Evolutionary conservation across 345 rosid genomes (phyloP).

Genomic region (Noccaea caerulescens): DNA sequence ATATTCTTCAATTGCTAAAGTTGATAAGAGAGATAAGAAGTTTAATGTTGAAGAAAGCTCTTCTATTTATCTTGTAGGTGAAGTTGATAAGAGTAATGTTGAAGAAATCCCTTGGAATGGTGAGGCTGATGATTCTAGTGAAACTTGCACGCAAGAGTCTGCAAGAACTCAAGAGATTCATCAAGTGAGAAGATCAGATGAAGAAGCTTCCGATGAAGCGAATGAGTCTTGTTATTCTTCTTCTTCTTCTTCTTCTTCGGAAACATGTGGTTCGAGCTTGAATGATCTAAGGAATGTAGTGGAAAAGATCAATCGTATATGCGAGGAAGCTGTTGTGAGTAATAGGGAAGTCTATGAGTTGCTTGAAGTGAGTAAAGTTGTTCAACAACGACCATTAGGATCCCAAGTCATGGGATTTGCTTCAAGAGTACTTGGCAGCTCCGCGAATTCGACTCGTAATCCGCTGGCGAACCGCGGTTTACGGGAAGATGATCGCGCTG

Average conservation of each 20-base stretch:
- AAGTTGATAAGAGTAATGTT: constrained; percentile 3
- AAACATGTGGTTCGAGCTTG: neutral
- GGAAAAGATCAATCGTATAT: constrained; percentile 20
- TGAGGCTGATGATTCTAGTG: neutral
- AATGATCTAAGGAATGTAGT: constrained; percentile 36
- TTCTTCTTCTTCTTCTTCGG: neutral
- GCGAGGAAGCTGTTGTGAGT: constrained; percentile 12
- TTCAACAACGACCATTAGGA: constrained; percentile 36
- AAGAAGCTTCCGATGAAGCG: neutral
- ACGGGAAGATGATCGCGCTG: constrained; percentile 8
- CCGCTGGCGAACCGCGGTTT: constrained; percentile 2
- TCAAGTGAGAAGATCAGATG: constrained; percentile 7
- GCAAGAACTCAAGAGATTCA: constrained; percentile 6
- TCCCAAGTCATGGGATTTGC: constrained; percentile 35
- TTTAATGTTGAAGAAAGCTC: neutral
- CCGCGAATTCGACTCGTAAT: neutral
- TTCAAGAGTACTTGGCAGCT: constrained; percentile 29
- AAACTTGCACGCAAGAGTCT: neutral
- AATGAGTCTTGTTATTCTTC: constrained; percentile 31
- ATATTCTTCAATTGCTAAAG: neutral
- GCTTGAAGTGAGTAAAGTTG: constrained; percentile 41
- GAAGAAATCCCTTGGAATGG: constrained; percentile 26
- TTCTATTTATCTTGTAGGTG: neutral
- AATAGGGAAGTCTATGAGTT: constrained; percentile 23
- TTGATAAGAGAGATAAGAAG: neutral